phyloP scores from a whole-genome alignment of 2,329 filamentous ascomycete genomes.

The Penicillium sp. region DNA sequence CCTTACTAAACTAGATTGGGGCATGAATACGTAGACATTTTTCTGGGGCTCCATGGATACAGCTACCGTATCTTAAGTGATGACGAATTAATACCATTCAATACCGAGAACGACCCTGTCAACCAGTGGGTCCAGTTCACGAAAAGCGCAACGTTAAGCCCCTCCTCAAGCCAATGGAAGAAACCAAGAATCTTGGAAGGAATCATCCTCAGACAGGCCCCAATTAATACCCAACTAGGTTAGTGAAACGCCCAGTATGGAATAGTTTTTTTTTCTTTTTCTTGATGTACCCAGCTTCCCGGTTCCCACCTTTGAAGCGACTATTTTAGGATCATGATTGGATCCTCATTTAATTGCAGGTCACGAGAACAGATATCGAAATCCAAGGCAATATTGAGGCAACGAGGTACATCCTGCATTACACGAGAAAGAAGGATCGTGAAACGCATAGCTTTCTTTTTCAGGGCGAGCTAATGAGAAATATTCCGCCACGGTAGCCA shows the following conservation, averaged over 20 bases:
- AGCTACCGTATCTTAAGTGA: neutral
- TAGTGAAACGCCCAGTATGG: neutral
- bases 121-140: constrained; percentile 16
- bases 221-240: constrained; percentile 1
- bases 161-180: constrained; percentile 27
- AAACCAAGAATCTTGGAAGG: constrained; percentile 26
- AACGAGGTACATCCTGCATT: neutral
- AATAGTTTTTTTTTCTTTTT: neutral
- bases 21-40: constrained; percentile 12
- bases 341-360: neutral
- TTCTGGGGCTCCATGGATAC: neutral
- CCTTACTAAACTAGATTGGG: constrained; percentile 5
- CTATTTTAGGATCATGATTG: constrained; percentile 5
- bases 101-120: constrained; percentile 20
- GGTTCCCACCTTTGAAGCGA: neutral
- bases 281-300: neutral
- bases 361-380: neutral
- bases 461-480: neutral
- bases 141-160: constrained; percentile 19
- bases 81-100: constrained; percentile 1
- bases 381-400: neutral
- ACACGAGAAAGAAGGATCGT: neutral
- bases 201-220: constrained; percentile 18
- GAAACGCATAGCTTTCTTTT: neutral
- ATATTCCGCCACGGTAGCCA: neutral